phyloP scores from a whole-genome alignment of 768 basidiomycete species.

The Russula lepida region DNA sequence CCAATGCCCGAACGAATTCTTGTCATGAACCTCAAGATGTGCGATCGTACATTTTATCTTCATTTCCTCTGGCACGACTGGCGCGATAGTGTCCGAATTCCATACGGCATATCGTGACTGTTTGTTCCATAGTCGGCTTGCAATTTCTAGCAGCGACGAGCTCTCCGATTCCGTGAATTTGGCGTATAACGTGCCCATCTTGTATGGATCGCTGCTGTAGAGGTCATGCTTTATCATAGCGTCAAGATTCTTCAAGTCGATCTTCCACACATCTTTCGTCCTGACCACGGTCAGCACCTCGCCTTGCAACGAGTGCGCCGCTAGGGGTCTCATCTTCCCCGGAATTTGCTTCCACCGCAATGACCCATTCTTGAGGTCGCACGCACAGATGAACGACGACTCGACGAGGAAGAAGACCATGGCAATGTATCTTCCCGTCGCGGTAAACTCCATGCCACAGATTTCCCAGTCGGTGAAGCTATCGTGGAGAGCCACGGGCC shows the following conservation, averaged over 20 bases:
- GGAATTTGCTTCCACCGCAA: conserved; percentile 8
- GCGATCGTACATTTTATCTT: not conserved
- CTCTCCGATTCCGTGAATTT: not conserved
- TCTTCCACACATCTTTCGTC: conserved; percentile 12
- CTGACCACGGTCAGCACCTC: conserved; percentile 11
- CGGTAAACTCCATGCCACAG: conserved; percentile 12
- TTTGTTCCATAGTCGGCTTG: conserved; percentile 12
- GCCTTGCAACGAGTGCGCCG: not conserved
- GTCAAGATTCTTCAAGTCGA: not conserved
- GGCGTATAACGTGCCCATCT: conserved; percentile 12
- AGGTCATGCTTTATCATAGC: not conserved
- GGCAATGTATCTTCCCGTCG: conserved; percentile 6
- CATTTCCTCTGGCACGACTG: not conserved
- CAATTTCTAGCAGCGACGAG: conserved; percentile 3
- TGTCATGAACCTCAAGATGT: conserved; percentile 6
- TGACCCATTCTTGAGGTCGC: conserved; percentile 10
- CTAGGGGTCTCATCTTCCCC: conserved; percentile 7
- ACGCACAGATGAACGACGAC: conserved; percentile 6
- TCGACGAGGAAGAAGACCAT: conserved; percentile 9
- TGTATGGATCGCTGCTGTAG: conserved; percentile 4
- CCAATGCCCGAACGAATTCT: conserved; percentile 3
- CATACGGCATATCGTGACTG: conserved; percentile 8
- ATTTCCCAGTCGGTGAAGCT: conserved; percentile 11
- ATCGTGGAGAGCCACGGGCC: conserved; percentile 12
- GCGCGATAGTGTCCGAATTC: not conserved